Percentiles rank a stretch among this genome's conserved stretches.
phyloP scores from a whole-genome alignment of 805 yeast genomes.

The Candida rishiriensis region DNA sequence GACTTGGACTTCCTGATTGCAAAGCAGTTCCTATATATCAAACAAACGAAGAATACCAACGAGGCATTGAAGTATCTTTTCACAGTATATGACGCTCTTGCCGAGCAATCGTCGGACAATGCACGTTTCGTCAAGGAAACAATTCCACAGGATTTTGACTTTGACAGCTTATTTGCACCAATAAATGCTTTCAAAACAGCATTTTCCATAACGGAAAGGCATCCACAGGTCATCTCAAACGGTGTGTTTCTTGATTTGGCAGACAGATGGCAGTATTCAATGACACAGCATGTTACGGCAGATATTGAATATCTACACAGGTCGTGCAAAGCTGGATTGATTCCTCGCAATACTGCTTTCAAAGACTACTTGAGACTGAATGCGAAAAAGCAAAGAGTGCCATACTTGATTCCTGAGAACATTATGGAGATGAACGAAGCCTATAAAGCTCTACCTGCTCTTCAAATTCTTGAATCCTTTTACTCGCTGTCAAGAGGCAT shows the following conservation, averaged over 20 bases:
- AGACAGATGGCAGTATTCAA: conserved; percentile 49
- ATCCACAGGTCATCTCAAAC: conserved; percentile 59
- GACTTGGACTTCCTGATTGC: conserved; percentile 21
- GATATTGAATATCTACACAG: conserved; percentile 43
- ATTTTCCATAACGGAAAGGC: conserved; percentile 33
- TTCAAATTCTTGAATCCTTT: conserved; percentile 1
- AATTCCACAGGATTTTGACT: conserved; percentile 4
- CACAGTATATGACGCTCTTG: conserved; percentile 12
- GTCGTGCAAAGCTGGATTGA: conserved; percentile 23
- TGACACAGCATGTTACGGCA: conserved; percentile 47
- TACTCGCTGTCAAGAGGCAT: not conserved
- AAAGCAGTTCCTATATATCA: conserved; percentile 21
- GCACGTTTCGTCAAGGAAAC: conserved; percentile 5
- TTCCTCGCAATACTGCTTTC: conserved; percentile 27
- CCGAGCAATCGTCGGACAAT: not conserved
- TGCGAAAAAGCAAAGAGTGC: conserved; percentile 42
- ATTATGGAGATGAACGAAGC: conserved; percentile 20
- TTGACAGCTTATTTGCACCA: conserved; percentile 18
- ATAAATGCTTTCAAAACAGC: conserved; percentile 23
- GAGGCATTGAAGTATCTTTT: conserved; percentile 23
- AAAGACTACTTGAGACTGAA: conserved; percentile 39
- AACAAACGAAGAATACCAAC: conserved; percentile 13
- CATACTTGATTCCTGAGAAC: conserved; percentile 47
- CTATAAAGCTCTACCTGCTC: conserved; percentile 10
- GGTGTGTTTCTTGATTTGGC: conserved; percentile 59